These are phyloP conservation scores for Crassisporium funariophilum DNA, from an alignment of 768 basidiomycete species.

Conservation along the genomic window DNA sequence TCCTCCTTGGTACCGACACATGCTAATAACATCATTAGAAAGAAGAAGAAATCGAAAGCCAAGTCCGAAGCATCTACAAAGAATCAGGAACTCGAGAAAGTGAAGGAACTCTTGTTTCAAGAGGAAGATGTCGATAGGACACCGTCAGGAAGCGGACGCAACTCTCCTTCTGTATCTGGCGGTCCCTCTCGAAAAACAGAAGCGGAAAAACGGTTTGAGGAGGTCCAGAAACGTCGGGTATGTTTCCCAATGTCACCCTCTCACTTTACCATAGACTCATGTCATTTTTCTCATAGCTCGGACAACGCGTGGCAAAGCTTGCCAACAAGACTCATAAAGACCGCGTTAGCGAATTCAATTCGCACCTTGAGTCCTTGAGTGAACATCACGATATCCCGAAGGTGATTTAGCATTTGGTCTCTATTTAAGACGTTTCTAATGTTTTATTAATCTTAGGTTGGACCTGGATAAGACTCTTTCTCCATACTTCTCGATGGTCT, in stretches of 20 bases:
- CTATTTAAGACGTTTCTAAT: slow-evolving; percentile 9
- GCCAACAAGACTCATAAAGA: slow-evolving; percentile 92
- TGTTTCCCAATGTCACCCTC: slow-evolving; percentile 23
- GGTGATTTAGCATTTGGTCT: slow-evolving; percentile 37
- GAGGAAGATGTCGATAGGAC: slow-evolving; percentile 49
- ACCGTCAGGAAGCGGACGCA: slow-evolving; percentile 57
- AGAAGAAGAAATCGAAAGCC: slow-evolving; percentile 82
- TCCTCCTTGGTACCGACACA: slow-evolving; percentile 10
- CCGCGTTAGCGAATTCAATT: slow-evolving; percentile 87
- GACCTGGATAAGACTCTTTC: slow-evolving; percentile 67
- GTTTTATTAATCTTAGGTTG: slow-evolving; percentile 55
- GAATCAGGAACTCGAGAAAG: slow-evolving; percentile 46
- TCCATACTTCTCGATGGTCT: too few species aligned
- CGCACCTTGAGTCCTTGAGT: slow-evolving; percentile 81
- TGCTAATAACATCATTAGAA: slow-evolving; percentile 45
- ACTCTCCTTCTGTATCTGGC: slow-evolving; percentile 58
- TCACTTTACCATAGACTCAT: slow-evolving; percentile 4
- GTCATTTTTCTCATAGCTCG: slow-evolving; percentile 50
- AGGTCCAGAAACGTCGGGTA: slow-evolving; percentile 81
- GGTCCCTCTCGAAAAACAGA: slow-evolving; percentile 72
- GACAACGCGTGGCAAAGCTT: slow-evolving; percentile 70
- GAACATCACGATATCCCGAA: slow-evolving; percentile 97
- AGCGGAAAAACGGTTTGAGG: slow-evolving; percentile 86
- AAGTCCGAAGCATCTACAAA: slow-evolving; percentile 52
- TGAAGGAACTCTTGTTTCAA: slow-evolving; percentile 51